Conservation (phyloP, 805 yeast species). For the Barnettozyma populi region DNA sequence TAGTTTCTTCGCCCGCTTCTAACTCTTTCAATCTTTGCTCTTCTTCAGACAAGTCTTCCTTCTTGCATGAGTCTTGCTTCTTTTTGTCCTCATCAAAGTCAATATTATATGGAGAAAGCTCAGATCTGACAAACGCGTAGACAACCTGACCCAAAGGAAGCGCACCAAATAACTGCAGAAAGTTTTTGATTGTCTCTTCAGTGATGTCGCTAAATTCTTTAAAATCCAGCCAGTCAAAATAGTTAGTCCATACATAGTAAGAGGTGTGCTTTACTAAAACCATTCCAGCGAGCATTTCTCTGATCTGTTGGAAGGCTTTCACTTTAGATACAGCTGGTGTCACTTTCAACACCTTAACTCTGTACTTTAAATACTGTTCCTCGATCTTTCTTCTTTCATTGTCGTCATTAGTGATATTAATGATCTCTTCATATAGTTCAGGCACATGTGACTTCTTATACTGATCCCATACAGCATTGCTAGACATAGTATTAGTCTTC, state of each 20-base stretch:
- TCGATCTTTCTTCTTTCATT: constrained; percentile 52
- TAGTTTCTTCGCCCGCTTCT: constrained; percentile 20
- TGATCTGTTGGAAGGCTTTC: constrained; percentile 36
- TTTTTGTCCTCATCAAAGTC: constrained; percentile 17
- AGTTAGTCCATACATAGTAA: constrained; percentile 63
- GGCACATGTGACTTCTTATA: constrained; percentile 49
- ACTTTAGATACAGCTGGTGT: constrained; percentile 43
- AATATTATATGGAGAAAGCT: constrained; percentile 50
- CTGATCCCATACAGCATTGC: constrained; percentile 43
- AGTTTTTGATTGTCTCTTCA: constrained; percentile 39
- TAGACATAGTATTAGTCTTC: constrained; percentile 6
- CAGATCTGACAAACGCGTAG: constrained; percentile 61
- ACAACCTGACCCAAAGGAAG: constrained; percentile 60
- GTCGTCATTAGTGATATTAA: constrained; percentile 61
- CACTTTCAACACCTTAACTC: constrained; percentile 46
- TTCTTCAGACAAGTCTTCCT: constrained; percentile 13
- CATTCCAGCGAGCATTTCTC: constrained; percentile 63
- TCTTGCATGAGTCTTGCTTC: constrained; percentile 12
- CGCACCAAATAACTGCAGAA: constrained; percentile 48
- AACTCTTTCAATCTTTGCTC: constrained; percentile 17
- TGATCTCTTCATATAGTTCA: constrained; percentile 45
- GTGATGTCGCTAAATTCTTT: constrained; percentile 45
- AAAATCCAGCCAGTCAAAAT: constrained; percentile 70
- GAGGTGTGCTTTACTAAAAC: constrained; percentile 59
- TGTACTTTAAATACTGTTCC: constrained; percentile 51